These are phyloP conservation scores for Metschnikowia corniflorae DNA, from an alignment of 805 yeast species.

Conservation along the genomic window DNA sequence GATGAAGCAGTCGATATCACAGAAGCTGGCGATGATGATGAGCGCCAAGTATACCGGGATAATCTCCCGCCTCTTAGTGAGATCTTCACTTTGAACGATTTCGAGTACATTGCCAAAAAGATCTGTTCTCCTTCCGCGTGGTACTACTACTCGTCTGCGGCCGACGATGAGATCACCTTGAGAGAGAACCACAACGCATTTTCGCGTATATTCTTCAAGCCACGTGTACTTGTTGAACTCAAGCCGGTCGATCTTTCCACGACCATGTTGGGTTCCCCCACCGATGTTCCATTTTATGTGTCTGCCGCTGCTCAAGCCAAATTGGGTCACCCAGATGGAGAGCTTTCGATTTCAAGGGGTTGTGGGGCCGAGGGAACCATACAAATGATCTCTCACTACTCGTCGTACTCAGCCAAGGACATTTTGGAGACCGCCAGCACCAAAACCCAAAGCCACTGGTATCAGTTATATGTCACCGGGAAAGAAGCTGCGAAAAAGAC, in stretches of 20 bases:
- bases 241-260: slow-evolving; percentile 66
- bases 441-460: slow-evolving; percentile 78
- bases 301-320: slow-evolving; percentile 92
- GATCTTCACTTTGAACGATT: slow-evolving; percentile 36
- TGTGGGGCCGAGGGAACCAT: slow-evolving; percentile 64
- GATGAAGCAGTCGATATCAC: slow-evolving; percentile 14
- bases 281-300: slow-evolving; percentile 78
- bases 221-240: slow-evolving; percentile 79
- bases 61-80: slow-evolving; percentile 30
- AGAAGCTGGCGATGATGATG: slow-evolving; percentile 20
- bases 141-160: slow-evolving; percentile 72
- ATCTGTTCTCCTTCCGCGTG: slow-evolving; percentile 32
- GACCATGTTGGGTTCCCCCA: slow-evolving; percentile 66
- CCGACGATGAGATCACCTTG: slow-evolving; percentile 88
- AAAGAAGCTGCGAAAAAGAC: slow-evolving; percentile 51
- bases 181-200: slow-evolving; percentile 90
- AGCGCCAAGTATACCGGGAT: slow-evolving; percentile 14
- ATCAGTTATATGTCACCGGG: slow-evolving; percentile 78
- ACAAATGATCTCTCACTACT: slow-evolving; percentile 92
- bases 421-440: slow-evolving; percentile 67
- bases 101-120: slow-evolving; percentile 38
- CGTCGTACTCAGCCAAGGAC: slow-evolving; percentile 86
- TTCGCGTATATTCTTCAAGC: slow-evolving; percentile 85
- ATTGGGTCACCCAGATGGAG: slow-evolving; percentile 93
- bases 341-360: slow-evolving; percentile 78